Conservation (phyloP, 2,329 filamentous ascomycete genomes). For the Pseudogymnoascus destructans region DNA sequence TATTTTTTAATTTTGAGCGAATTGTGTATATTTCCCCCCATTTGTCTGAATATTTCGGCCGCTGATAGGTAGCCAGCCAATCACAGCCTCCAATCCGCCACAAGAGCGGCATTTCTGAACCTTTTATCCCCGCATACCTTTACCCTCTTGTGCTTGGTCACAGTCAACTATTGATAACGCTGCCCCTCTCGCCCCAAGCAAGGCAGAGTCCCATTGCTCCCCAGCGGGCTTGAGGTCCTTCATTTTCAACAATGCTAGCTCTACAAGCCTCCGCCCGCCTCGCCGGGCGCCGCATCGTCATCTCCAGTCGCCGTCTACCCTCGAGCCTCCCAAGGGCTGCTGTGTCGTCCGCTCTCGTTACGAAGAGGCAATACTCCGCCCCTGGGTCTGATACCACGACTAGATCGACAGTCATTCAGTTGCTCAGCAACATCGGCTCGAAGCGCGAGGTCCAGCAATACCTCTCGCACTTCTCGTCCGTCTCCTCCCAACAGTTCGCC, state of each 20-base stretch:
- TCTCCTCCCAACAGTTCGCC: constrained; percentile 92
- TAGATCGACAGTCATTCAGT: constrained; percentile 71
- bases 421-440: constrained; percentile 89
- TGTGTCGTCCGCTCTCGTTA: constrained; percentile 17
- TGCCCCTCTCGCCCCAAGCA: not conserved
- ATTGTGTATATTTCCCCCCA: not conserved
- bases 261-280: constrained; percentile 23
- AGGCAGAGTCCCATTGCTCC: constrained; percentile 7
- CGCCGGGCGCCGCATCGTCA: constrained; percentile 23
- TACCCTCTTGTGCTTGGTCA: constrained; percentile 2
- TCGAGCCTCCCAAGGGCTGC: constrained; percentile 22
- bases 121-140: constrained; percentile 9
- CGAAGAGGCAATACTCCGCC: constrained; percentile 23
- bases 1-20: not conserved
- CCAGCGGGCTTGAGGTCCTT: not conserved
- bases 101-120: constrained; percentile 7
- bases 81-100: constrained; percentile 2
- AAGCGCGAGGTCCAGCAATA: constrained; percentile 97
- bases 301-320: constrained; percentile 19
- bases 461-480: constrained; percentile 90
- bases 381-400: constrained; percentile 32
- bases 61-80: not conserved
- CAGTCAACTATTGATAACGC: constrained; percentile 5
- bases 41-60: not conserved
- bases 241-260: constrained; percentile 22